A percentile compares a stretch with the other conserved stretches of the same genome.
Conservation (phyloP, 2,329 filamentous ascomycete species). For the Xylaria sp. region DNA sequence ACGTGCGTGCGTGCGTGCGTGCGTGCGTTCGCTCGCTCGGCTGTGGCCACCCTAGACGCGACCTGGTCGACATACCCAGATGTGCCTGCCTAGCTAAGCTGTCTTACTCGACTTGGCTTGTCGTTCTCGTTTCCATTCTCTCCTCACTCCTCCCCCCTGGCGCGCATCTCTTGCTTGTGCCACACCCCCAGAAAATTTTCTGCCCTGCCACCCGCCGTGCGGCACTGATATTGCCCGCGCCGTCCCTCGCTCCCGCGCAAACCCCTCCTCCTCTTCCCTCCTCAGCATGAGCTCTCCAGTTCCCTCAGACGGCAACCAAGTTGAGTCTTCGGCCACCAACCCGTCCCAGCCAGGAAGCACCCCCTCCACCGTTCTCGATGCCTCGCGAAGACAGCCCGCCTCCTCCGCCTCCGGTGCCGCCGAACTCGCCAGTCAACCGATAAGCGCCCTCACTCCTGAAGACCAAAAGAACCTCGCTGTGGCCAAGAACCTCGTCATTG, state of each 20-base stretch:
- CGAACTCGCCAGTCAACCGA: slow-evolving; percentile 75
- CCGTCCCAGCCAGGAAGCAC: slow-evolving; percentile 48
- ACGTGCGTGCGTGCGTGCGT: slow-evolving; percentile 24
- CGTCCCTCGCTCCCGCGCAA: slow-evolving; percentile 44
- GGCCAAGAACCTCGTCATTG: slow-evolving; percentile 64
- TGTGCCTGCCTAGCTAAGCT: slow-evolving; percentile 41
- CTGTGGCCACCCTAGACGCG: slow-evolving; percentile 48
- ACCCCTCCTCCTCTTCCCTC: slow-evolving; percentile 46
- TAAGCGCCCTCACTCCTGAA: slow-evolving; percentile 55
- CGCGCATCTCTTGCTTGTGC: slow-evolving; percentile 46
- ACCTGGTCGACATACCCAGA: slow-evolving; percentile 36
- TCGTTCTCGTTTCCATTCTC: slow-evolving; percentile 40
- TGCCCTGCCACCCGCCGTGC: slow-evolving; percentile 44
- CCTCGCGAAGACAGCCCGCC: slow-evolving; percentile 72
- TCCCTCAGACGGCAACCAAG: slow-evolving; percentile 51
- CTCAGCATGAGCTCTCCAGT: slow-evolving; percentile 53
- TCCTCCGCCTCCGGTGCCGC: slow-evolving; percentile 69
- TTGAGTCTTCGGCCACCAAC: slow-evolving; percentile 52
- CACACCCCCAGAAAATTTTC: slow-evolving; percentile 50
- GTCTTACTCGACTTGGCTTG: slow-evolving; percentile 48
- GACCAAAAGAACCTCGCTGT: slow-evolving; percentile 47
- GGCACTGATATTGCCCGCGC: slow-evolving; percentile 47
- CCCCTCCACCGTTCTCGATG: slow-evolving; percentile 60
- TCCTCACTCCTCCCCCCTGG: slow-evolving; percentile 46
- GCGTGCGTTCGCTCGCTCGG: slow-evolving; percentile 38